A percentile compares a stretch with the other conserved stretches of the same genome.
Evolutionary conservation across 164 flowering plant species (phyloP).

Genomic region (Vitis rupestris): DNA sequence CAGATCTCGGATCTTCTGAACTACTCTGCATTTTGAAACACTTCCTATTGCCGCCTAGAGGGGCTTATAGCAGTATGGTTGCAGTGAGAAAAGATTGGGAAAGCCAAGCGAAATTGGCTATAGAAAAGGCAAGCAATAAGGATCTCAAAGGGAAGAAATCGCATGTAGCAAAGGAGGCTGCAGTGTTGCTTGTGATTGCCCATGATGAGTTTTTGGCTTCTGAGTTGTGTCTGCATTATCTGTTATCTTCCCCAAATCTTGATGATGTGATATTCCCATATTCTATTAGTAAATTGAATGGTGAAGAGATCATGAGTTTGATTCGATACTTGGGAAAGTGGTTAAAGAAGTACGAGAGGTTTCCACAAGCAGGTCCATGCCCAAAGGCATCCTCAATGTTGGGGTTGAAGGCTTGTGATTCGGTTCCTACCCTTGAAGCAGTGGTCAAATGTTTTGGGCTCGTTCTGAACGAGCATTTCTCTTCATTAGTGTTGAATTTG

Average conservation of each 20-base stretch:
- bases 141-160: slow-evolving; percentile 22
- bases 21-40: slow-evolving; percentile 57
- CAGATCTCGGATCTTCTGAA: slow-evolving; percentile 48
- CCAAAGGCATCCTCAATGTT: slow-evolving; percentile 34
- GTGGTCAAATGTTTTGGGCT: slow-evolving; percentile 56
- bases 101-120: slow-evolving; percentile 49
- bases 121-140: slow-evolving; percentile 37
- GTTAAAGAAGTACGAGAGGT: slow-evolving; percentile 81
- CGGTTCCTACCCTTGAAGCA: slow-evolving; percentile 70
- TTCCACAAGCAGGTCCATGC: slow-evolving; percentile 72
- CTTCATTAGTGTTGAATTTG: slow-evolving; percentile 58
- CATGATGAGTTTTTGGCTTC: slow-evolving; percentile 66
- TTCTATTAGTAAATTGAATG: slow-evolving; percentile 54
- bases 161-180: slow-evolving; percentile 51
- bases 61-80: slow-evolving; percentile 29
- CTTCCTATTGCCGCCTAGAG: slow-evolving; percentile 50
- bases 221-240: slow-evolving; percentile 81
- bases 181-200: slow-evolving; percentile 70
- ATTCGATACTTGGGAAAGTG: slow-evolving; percentile 74
- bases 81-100: slow-evolving; percentile 75
- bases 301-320: slow-evolving; percentile 54
- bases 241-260: slow-evolving; percentile 48
- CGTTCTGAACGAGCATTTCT: slow-evolving; percentile 77
- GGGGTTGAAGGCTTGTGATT: slow-evolving; percentile 60
- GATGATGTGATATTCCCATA: slow-evolving; percentile 65